Evolutionary conservation across 2,329 filamentous ascomycete genomes (phyloP).

Genomic region (Ascochyta viciae-villosae): DNA sequence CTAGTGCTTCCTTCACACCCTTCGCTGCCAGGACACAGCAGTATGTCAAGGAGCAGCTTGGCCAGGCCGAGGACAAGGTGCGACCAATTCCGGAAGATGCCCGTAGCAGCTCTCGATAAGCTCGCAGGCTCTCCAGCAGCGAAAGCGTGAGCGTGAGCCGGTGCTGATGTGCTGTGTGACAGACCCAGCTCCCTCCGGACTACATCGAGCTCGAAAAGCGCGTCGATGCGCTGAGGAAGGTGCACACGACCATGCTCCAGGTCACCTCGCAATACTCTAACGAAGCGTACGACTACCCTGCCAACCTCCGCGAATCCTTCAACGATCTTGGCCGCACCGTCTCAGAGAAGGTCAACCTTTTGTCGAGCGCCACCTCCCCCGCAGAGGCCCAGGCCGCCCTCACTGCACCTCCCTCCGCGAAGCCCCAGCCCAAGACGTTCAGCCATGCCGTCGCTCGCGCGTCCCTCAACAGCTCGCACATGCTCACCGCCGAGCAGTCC

Average conservation of each 20-base stretch:
- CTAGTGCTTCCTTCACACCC: conserved; percentile 83
- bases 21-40: conserved; percentile 95
- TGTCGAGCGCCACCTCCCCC: conserved; percentile 84
- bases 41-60: conserved; percentile 97
- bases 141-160: conserved; percentile 1
- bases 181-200: conserved; percentile 96
- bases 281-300: conserved; percentile 89
- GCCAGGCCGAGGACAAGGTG: conserved; percentile 93
- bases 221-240: conserved; percentile 94
- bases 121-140: neutral
- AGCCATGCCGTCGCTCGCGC: conserved; percentile 94
- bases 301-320: conserved; percentile 98
- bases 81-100: conserved; percentile 4
- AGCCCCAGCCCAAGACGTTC: conserved; percentile 99
- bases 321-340: conserved; percentile 95
- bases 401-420: conserved; percentile 85
- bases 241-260: conserved; percentile 95
- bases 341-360: conserved; percentile 89
- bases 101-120: neutral
- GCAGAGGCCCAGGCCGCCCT: conserved; percentile 94
- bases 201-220: conserved; percentile 99
- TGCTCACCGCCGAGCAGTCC: conserved; percentile 82
- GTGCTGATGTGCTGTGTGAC: conserved; percentile 31
- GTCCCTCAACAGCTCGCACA: conserved; percentile 83
- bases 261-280: conserved; percentile 98